These are phyloP conservation scores for Aurantiochytrium sp. DNA, from an alignment of 108 stramenopile genomes.

Conservation along the genomic window DNA sequence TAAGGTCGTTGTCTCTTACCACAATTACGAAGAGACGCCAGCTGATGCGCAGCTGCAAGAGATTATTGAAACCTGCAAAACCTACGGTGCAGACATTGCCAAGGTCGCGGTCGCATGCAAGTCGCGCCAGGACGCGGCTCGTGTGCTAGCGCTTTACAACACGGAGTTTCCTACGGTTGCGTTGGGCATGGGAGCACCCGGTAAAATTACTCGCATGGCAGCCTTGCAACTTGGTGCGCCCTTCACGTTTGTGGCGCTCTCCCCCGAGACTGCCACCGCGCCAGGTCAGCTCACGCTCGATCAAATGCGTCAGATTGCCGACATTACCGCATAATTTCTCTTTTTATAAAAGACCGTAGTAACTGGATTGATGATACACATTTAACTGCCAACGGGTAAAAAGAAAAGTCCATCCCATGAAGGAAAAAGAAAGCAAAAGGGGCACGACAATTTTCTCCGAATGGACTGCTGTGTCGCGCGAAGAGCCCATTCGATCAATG, in stretches of 20 bases:
- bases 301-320: not conserved
- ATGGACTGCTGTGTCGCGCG: too few relatives aligned
- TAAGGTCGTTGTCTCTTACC: not conserved
- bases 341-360: too few relatives aligned
- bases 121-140: not conserved
- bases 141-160: not conserved
- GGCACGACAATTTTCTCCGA: too few relatives aligned
- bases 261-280: not conserved
- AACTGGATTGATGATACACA: too few relatives aligned
- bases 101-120: not conserved
- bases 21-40: slow-evolving; percentile 7
- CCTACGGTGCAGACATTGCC: not conserved
- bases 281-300: slow-evolving; percentile 13
- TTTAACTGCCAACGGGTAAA: too few relatives aligned
- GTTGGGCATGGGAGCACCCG: not conserved
- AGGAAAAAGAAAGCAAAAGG: too few relatives aligned
- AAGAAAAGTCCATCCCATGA: too few relatives aligned
- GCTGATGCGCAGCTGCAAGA: not conserved
- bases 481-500: too few relatives aligned
- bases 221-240: not conserved
- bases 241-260: not conserved
- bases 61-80: not conserved
- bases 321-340: not conserved
- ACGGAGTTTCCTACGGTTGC: not conserved
- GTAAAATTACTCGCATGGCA: not conserved